phyloP scores from a whole-genome alignment of 2,329 filamentous ascomycete genomes.

The Teratosphaeria viscida region DNA sequence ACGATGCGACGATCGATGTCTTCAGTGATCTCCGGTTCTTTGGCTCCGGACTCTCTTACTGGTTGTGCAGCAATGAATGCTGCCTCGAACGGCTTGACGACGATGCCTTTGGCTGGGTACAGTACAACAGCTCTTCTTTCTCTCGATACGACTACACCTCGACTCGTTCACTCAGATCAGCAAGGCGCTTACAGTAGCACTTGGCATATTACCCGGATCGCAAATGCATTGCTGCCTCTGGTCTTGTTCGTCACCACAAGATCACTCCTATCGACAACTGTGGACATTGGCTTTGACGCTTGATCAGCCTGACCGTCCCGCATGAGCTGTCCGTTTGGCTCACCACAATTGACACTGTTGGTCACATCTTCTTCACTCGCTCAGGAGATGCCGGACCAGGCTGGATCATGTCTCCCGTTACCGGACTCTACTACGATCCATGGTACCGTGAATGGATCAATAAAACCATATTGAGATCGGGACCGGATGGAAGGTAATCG shows the following conservation, averaged over 20 bases:
- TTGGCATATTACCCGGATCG: neutral
- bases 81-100: neutral
- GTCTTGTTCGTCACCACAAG: neutral
- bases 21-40: conserved; percentile 3
- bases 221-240: neutral
- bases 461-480: neutral
- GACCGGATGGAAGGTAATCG: neutral
- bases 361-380: conserved; percentile 22
- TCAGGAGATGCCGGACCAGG: conserved; percentile 23
- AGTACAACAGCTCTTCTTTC: neutral
- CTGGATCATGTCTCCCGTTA: conserved; percentile 4
- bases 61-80: neutral
- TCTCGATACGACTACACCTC: neutral
- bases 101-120: neutral
- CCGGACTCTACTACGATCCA: neutral
- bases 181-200: neutral
- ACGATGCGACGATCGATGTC: conserved; percentile 5
- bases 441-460: neutral
- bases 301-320: conserved; percentile 6
- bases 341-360: conserved; percentile 16
- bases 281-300: conserved; percentile 8
- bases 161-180: neutral
- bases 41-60: conserved; percentile 3
- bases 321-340: conserved; percentile 8
- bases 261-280: neutral